A percentile compares a stretch with the other conserved stretches of the same genome.
phyloP scores from a whole-genome alignment of 2,329 filamentous ascomycete genomes.

The Calonectria pseudoreteaudii region DNA sequence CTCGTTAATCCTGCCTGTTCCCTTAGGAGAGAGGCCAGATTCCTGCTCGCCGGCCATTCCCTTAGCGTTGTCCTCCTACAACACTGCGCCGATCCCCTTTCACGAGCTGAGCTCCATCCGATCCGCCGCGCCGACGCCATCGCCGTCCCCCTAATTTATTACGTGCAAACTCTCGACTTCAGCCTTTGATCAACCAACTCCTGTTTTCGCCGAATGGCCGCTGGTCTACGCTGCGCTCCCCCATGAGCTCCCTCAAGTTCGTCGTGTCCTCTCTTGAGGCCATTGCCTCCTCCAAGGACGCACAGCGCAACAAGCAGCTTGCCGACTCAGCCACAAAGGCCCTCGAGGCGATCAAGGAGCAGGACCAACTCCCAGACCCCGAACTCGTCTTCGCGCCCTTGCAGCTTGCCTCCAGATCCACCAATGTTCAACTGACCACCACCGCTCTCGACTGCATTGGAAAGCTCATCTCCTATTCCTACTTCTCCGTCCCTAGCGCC shows the following conservation, averaged over 20 bases:
- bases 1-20: slow-evolving; percentile 16
- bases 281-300: slow-evolving; percentile 92
- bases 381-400: slow-evolving; percentile 93
- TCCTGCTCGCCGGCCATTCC: not conserved
- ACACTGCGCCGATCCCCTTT: slow-evolving; percentile 21
- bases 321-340: slow-evolving; percentile 85
- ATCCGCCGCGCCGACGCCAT: slow-evolving; percentile 21
- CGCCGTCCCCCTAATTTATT: slow-evolving; percentile 28
- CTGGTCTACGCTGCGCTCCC: slow-evolving; percentile 60
- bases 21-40: slow-evolving; percentile 2
- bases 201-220: slow-evolving; percentile 56
- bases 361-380: slow-evolving; percentile 86
- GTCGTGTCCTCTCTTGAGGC: slow-evolving; percentile 93
- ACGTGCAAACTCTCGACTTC: slow-evolving; percentile 21
- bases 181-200: slow-evolving; percentile 16
- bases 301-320: slow-evolving; percentile 85
- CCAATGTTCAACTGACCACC: slow-evolving; percentile 87
- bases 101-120: slow-evolving; percentile 26
- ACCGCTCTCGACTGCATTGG: slow-evolving; percentile 97
- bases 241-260: slow-evolving; percentile 94
- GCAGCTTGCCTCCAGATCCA: slow-evolving; percentile 87
- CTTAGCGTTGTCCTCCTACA: not conserved
- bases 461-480: slow-evolving; percentile 98
- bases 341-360: slow-evolving; percentile 86
- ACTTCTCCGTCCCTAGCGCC: slow-evolving; percentile 81